Percentiles rank a stretch among this genome's conserved stretches.
phyloP scores from a whole-genome alignment of 805 yeast species.

The Zygoascus biomembranicola region DNA sequence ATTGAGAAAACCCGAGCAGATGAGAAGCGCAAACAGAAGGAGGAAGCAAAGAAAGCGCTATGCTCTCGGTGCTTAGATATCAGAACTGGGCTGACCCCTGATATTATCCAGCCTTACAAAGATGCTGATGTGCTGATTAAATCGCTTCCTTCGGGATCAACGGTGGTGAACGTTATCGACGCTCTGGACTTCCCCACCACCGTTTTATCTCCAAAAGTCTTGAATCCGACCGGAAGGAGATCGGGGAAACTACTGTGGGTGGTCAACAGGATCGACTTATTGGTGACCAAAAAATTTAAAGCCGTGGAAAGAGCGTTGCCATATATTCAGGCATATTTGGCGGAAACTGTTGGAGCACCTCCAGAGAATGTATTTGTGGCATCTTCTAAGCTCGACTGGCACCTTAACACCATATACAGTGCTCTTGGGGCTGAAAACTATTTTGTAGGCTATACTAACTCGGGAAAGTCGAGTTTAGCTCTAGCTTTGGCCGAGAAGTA shows the following conservation, averaged over 20 bases:
- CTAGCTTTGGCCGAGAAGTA: slow-evolving; percentile 43
- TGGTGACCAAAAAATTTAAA: slow-evolving; percentile 29
- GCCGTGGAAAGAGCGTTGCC: slow-evolving; percentile 11
- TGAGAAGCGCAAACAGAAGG: slow-evolving; percentile 1
- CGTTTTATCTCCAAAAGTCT: slow-evolving; percentile 17
- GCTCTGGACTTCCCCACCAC: slow-evolving; percentile 68
- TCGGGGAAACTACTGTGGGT: slow-evolving; percentile 25
- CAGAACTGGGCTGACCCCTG: slow-evolving; percentile 5
- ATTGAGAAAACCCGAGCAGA: slow-evolving; percentile 3
- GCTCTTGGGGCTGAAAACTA: slow-evolving; percentile 28
- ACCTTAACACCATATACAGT: slow-evolving; percentile 32
- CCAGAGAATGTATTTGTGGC: slow-evolving; percentile 38
- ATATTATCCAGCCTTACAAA: slow-evolving; percentile 8
- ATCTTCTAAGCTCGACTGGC: slow-evolving; percentile 50
- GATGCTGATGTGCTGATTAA: slow-evolving; percentile 17
- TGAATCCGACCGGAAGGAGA: slow-evolving; percentile 3
- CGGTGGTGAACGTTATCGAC: slow-evolving; percentile 53
- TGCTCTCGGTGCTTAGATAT: slow-evolving; percentile 21
- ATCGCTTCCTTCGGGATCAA: slow-evolving; percentile 38
- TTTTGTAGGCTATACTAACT: slow-evolving; percentile 82
- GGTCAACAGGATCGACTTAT: slow-evolving; percentile 37
- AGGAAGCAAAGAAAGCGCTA: slow-evolving; percentile 6
- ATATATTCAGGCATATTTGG: slow-evolving; percentile 29
- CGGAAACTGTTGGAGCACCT: slow-evolving; percentile 27
- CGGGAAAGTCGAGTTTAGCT: slow-evolving; percentile 76